Percentiles rank a stretch among this genome's conserved stretches.
phyloP scores from a whole-genome alignment of 208 protist species.

The Leishmania amazonensis region DNA sequence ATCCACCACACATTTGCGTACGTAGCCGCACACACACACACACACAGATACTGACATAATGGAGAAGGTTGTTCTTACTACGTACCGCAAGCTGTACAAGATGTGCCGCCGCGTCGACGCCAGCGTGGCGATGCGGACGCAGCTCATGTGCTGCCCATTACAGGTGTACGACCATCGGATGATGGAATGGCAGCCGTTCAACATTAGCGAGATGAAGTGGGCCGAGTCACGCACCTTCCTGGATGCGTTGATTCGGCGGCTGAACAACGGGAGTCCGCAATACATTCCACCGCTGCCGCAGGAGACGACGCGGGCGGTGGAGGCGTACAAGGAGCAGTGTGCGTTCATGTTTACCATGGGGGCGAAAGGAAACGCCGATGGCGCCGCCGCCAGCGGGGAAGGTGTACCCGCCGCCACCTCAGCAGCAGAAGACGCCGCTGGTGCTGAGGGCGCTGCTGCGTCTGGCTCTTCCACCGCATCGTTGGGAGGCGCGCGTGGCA shows the following conservation, averaged over 20 bases:
- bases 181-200: slow-evolving; percentile 52
- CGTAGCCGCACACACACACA: not conserved
- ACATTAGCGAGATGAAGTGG: slow-evolving; percentile 58
- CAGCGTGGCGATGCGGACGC: slow-evolving; percentile 61
- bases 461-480: slow-evolving; percentile 3
- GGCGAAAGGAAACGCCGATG: not conserved
- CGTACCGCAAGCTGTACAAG: slow-evolving; percentile 77
- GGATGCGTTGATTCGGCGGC: slow-evolving; percentile 69
- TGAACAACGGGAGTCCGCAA: slow-evolving; percentile 68
- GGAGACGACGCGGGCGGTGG: slow-evolving; percentile 21
- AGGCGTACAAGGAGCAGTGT: slow-evolving; percentile 22
- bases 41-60: slow-evolving; percentile 3
- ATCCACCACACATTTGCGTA: not conserved
- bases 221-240: slow-evolving; percentile 66
- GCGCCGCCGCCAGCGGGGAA: not conserved
- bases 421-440: not conserved
- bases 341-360: slow-evolving; percentile 4
- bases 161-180: slow-evolving; percentile 64
- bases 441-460: not conserved
- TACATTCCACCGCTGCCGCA: slow-evolving; percentile 55
- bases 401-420: not conserved
- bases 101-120: slow-evolving; percentile 55
- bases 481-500: slow-evolving; percentile 9
- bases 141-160: slow-evolving; percentile 58
- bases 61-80: slow-evolving; percentile 73